Evolutionary conservation across 768 basidiomycete genomes (phyloP).

Genomic region (Pleurotus tuber-regium): DNA sequence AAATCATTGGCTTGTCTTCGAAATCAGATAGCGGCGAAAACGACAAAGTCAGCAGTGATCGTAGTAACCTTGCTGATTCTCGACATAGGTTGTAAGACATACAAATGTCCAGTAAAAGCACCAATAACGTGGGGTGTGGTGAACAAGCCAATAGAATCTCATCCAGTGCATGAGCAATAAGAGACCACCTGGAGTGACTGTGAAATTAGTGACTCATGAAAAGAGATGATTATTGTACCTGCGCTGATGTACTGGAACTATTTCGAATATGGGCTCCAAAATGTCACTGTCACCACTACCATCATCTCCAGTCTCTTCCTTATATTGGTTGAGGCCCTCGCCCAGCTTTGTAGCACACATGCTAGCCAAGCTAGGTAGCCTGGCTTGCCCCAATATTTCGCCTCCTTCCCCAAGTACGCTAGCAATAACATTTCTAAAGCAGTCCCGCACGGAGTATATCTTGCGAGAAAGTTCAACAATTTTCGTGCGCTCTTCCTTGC

Average conservation of each 20-base stretch:
- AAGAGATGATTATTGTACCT: conserved; percentile 30
- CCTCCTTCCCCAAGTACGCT: conserved; percentile 14
- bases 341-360: conserved; percentile 49
- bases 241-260: conserved; percentile 49
- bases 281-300: conserved; percentile 26
- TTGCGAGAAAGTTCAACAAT: conserved; percentile 42
- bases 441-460: conserved; percentile 53
- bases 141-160: conserved; percentile 44
- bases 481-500: conserved; percentile 27
- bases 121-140: conserved; percentile 46
- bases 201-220: neutral
- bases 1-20: conserved; percentile 27
- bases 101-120: conserved; percentile 48
- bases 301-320: conserved; percentile 30
- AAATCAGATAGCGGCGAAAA: conserved; percentile 24
- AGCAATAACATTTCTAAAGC: conserved; percentile 50
- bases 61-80: conserved; percentile 44
- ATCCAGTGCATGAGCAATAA: conserved; percentile 52
- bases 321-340: conserved; percentile 22
- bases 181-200: conserved; percentile 34
- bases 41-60: conserved; percentile 36
- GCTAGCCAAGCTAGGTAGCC: conserved; percentile 40
- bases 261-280: conserved; percentile 45
- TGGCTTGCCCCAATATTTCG: conserved; percentile 13
- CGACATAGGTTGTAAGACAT: conserved; percentile 38